Evolutionary conservation across 768 basidiomycete species (phyloP).

Genomic region (Tulasnella calospora): DNA sequence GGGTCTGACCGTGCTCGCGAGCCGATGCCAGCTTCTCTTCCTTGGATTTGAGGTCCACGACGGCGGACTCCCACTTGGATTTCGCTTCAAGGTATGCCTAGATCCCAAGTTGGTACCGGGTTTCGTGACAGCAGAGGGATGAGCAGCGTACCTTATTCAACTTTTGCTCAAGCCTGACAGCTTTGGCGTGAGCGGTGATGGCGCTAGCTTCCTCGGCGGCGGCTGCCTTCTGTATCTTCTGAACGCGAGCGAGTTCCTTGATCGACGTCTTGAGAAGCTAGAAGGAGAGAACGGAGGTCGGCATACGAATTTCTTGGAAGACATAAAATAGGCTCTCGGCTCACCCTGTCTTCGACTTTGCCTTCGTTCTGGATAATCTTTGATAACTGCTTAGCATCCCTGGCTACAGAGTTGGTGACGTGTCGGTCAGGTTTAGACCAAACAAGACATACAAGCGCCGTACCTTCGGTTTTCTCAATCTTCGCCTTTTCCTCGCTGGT

Average conservation of each 20-base stretch:
- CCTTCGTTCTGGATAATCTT: constrained; percentile 69
- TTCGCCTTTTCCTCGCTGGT: background rate
- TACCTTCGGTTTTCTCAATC: background rate
- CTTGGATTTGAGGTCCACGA: constrained; percentile 46
- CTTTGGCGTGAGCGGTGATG: constrained; percentile 50
- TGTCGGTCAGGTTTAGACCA: background rate
- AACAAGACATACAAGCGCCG: background rate
- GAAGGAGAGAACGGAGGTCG: background rate
- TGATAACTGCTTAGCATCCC: constrained; percentile 56
- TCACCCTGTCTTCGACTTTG: constrained; percentile 58
- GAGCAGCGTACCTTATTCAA: constrained; percentile 28
- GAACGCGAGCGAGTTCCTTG: constrained; percentile 60
- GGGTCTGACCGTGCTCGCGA: constrained; percentile 51
- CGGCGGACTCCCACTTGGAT: constrained; percentile 51
- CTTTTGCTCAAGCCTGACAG: constrained; percentile 56
- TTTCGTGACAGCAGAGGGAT: background rate
- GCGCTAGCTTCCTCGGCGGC: constrained; percentile 61
- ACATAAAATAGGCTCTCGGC: too few relatives aligned
- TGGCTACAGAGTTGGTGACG: constrained; percentile 39
- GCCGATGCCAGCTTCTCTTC: constrained; percentile 49
- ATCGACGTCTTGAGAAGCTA: constrained; percentile 49
- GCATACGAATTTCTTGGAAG: background rate
- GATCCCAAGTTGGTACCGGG: constrained; percentile 25
- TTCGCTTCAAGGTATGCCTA: constrained; percentile 57
- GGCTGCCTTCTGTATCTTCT: constrained; percentile 62